Evolutionary conservation across 2,329 filamentous ascomycete genomes (phyloP), one percentile per base, ranked within the genome.

Genomic region (Ascosphaera pollenicola): DNA sequence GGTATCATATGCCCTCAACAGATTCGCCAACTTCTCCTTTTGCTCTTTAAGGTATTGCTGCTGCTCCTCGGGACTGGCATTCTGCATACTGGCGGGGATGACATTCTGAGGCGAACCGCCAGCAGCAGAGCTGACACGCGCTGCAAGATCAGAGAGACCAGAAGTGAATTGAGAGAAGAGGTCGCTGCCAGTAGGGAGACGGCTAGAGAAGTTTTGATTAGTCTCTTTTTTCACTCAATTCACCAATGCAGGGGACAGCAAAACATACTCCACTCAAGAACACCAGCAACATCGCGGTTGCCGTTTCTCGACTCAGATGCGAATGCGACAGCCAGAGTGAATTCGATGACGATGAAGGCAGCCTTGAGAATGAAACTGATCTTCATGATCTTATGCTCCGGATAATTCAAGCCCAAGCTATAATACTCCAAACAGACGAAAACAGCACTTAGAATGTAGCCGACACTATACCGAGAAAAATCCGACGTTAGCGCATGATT

Each of bases 381-480:
- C 37, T 75, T 70, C 8, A 98, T 69, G 46, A 89, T 62, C 40
- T 66, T 69, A 57, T 87, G 71, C 7, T 53, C 46, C 45, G 77
- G 77, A 62, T 85, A 81, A 54, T 78, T 76, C 39, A 78, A 73
- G 18, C 84, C 83, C 1, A 95, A 68, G 2, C 81, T 75, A 51
- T 89, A 78, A 56, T 92, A 94, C 56, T 94, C 84, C 62, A 73
- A 75, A 63, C 85, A 94, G 46, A 87, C 78, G 57, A 85, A 87
- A 47, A 94, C 68, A 41, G 87, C 85, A 3, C 76, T 82, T 40
- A 93, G 53, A 40, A 94, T 63, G 55, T 92, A 95, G 26, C 83
- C 89, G 11, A 58, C 73, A 40, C 58, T 61, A 34, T 5, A 24
- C 21, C 4, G 21, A 21, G 10, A 36, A 28, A 24, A 32, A 5